Evolutionary conservation across 306 rosid genomes (phyloP).

Genomic region (Canavalia gladiata): DNA sequence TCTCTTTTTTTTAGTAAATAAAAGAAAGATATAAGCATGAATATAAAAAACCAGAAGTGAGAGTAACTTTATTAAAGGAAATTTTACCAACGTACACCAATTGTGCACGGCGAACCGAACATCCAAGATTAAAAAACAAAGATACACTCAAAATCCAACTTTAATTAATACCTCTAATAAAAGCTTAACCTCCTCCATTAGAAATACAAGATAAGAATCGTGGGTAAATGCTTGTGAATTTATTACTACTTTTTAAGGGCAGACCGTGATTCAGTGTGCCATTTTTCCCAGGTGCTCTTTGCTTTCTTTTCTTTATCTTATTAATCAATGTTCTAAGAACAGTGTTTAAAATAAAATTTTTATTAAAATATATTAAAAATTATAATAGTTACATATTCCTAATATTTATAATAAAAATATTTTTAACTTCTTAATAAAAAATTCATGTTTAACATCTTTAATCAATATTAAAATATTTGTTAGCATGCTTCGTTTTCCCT

Average conservation of each 20-base stretch:
- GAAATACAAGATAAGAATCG: conserved; percentile 18
- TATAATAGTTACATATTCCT: too few relatives aligned
- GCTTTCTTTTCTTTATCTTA: background rate
- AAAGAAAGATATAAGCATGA: background rate
- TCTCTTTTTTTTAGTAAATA: background rate
- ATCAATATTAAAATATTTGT: too few relatives aligned
- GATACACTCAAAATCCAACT: conserved; percentile 33
- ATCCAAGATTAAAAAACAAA: conserved; percentile 26
- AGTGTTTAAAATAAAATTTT: too few relatives aligned
- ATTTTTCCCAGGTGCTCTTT: conserved; percentile 49
- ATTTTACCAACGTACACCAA: background rate
- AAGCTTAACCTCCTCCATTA: background rate
- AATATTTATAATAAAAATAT: too few relatives aligned
- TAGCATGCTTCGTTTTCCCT: too few relatives aligned
- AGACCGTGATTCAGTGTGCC: conserved; percentile 43
- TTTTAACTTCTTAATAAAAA: too few relatives aligned
- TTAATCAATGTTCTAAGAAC: too few relatives aligned
- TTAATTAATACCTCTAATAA: background rate
- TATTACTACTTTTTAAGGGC: conserved; percentile 38
- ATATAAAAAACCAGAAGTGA: background rate
- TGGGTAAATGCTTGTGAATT: background rate
- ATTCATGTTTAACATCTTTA: too few relatives aligned
- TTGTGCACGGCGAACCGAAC: conserved; percentile 20
- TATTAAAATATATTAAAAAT: too few relatives aligned
- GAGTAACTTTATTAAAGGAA: conserved; percentile 5